A percentile compares a stretch with the other conserved stretches of the same genome.
Evolutionary conservation across 1,284 basidiomycete genomes (phyloP).

Genomic region (Cryptococcus sp.): DNA sequence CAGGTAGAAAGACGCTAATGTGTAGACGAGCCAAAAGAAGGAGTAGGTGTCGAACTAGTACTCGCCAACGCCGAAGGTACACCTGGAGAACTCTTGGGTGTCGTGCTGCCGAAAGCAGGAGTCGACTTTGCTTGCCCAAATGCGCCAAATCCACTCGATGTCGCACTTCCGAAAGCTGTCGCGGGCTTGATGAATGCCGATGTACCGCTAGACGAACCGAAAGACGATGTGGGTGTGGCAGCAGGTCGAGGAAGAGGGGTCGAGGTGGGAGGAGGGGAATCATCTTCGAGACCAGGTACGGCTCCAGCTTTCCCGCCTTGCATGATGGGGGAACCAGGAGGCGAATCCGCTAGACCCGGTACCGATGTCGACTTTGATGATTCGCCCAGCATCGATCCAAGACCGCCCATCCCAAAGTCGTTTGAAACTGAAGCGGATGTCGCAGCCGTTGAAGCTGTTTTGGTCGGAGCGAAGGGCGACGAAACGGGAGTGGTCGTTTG

Average conservation of each 20-base stretch:
- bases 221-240: not conserved
- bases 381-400: slow-evolving; percentile 26
- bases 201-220: slow-evolving; percentile 9
- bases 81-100: too few species aligned
- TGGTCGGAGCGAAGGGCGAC: not conserved
- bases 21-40: slow-evolving; percentile 10
- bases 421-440: slow-evolving; percentile 7
- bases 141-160: slow-evolving; percentile 20
- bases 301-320: not conserved
- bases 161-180: slow-evolving; percentile 30
- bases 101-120: slow-evolving; percentile 4
- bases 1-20: too few species aligned
- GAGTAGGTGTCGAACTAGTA: slow-evolving; percentile 5
- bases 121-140: slow-evolving; percentile 17
- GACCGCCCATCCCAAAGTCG: slow-evolving; percentile 35
- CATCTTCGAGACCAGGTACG: slow-evolving; percentile 2
- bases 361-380: slow-evolving; percentile 13
- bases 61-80: slow-evolving; percentile 9
- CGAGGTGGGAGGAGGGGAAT: slow-evolving; percentile 8
- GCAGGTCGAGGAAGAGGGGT: not conserved
- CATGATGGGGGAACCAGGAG: slow-evolving; percentile 24
- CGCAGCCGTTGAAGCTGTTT: not conserved
- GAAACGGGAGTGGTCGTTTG: not conserved
- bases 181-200: slow-evolving; percentile 41
- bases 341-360: slow-evolving; percentile 30